A percentile compares a stretch with the other conserved stretches of the same genome.
Conservation (phyloP, 441 rosid species). For the Populus hybrid region DNA sequence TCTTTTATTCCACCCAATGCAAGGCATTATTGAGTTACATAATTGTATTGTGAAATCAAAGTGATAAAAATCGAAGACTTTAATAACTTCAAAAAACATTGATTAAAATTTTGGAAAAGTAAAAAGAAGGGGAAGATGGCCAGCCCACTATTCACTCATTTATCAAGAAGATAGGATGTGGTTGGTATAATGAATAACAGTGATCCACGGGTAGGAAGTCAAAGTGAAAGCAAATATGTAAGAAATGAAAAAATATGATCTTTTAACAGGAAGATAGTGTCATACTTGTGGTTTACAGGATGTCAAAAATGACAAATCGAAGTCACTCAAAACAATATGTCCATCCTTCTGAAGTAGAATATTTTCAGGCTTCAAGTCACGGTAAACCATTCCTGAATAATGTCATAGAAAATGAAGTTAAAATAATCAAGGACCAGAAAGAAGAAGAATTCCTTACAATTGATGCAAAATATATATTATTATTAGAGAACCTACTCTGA, state of each 20-base stretch:
- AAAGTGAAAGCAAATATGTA: background rate
- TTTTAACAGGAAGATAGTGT: constrained; percentile 3
- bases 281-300: constrained; percentile 75
- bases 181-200: background rate
- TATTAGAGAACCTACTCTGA: background rate
- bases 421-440: background rate
- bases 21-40: background rate
- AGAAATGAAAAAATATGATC: background rate
- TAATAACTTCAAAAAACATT: background rate
- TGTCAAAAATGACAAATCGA: constrained; percentile 87
- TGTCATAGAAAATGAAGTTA: background rate
- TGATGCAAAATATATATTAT: background rate
- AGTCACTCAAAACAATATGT: constrained; percentile 78
- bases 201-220: background rate
- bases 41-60: background rate
- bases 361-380: constrained; percentile 97
- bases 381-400: constrained; percentile 71
- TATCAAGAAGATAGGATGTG: background rate
- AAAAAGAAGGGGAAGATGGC: background rate
- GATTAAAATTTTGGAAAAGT: background rate
- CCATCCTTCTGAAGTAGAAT: constrained; percentile 86
- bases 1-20: background rate
- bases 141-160: background rate
- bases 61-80: background rate
- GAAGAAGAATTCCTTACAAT: constrained; percentile 2